These are phyloP conservation scores for Xylariaceae sp. DNA, from an alignment of 2,329 filamentous ascomycete genomes.

Conservation along the genomic window DNA sequence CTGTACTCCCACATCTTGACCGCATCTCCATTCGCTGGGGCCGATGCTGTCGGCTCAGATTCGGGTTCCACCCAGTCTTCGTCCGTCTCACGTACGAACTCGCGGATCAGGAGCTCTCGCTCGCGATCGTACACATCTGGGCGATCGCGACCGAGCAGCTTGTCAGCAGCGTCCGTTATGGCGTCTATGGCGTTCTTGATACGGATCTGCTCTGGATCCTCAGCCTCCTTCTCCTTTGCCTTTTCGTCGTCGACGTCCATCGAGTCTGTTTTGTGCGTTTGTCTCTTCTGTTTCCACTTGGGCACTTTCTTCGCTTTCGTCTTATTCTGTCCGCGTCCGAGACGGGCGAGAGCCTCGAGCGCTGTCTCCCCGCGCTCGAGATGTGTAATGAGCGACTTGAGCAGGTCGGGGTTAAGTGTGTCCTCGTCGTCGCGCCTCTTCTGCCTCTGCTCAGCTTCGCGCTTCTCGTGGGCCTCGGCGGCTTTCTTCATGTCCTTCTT, in stretches of 20 bases:
- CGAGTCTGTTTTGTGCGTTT: conserved; percentile 50
- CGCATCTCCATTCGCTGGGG: conserved; percentile 22
- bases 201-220: conserved; percentile 65
- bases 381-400: conserved; percentile 66
- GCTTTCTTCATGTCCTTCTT: conserved; percentile 92
- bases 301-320: conserved; percentile 46
- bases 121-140: conserved; percentile 90
- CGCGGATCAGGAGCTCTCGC: conserved; percentile 75
- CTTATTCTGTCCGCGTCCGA: conserved; percentile 66
- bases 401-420: conserved; percentile 66
- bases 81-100: conserved; percentile 80
- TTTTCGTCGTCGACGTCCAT: conserved; percentile 65
- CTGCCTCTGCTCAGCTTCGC: conserved; percentile 71
- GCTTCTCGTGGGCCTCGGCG: conserved; percentile 79
- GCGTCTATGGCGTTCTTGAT: conserved; percentile 72
- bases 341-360: conserved; percentile 78
- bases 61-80: conserved; percentile 68
- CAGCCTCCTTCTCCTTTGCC: conserved; percentile 54
- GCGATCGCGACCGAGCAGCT: conserved; percentile 75
- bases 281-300: conserved; percentile 69
- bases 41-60: conserved; percentile 19
- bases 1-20: conserved; percentile 77
- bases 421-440: conserved; percentile 72
- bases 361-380: conserved; percentile 81
- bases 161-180: conserved; percentile 87